Evolutionary conservation across 2,329 filamentous ascomycete genomes (phyloP).

Genomic region (Chaetothyriales sp.): DNA sequence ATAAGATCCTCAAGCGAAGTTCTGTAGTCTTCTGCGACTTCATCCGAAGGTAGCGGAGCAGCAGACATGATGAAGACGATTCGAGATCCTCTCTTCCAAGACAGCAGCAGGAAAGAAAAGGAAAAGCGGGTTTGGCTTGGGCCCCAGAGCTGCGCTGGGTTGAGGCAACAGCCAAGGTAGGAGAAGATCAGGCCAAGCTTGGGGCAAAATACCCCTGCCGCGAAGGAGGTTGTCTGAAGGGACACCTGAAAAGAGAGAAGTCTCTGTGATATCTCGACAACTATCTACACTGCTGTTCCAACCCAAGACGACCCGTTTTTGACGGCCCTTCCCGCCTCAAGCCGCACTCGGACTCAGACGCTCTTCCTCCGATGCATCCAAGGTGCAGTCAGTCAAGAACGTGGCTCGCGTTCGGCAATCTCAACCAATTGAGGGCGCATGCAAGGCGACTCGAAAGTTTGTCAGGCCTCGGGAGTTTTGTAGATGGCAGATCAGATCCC

Average conservation of each 20-base stretch:
- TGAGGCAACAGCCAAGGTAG: neutral
- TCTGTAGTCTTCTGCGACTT: conserved; percentile 90
- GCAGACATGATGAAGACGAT: conserved; percentile 46
- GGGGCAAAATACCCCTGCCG: neutral
- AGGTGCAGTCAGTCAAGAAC: neutral
- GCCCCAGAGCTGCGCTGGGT: neutral
- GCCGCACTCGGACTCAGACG: neutral
- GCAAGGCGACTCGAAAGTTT: neutral
- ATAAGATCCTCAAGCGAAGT: conserved; percentile 84
- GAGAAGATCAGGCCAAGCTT: neutral
- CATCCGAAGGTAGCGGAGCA: conserved; percentile 45
- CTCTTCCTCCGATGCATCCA: neutral
- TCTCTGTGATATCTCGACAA: neutral
- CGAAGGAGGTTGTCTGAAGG: neutral
- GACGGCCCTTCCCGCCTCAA: neutral
- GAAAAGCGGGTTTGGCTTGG: conserved; percentile 2
- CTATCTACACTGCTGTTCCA: neutral
- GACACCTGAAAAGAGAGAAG: neutral
- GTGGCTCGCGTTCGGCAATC: neutral
- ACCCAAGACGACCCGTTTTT: neutral
- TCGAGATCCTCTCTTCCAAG: conserved; percentile 3
- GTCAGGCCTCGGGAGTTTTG: neutral
- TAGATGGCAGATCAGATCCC: neutral
- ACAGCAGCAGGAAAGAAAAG: conserved; percentile 6
- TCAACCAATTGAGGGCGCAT: neutral